Evolutionary conservation across 2,329 filamentous ascomycete species (phyloP).

Genomic region (Ophiostoma sp.): DNA sequence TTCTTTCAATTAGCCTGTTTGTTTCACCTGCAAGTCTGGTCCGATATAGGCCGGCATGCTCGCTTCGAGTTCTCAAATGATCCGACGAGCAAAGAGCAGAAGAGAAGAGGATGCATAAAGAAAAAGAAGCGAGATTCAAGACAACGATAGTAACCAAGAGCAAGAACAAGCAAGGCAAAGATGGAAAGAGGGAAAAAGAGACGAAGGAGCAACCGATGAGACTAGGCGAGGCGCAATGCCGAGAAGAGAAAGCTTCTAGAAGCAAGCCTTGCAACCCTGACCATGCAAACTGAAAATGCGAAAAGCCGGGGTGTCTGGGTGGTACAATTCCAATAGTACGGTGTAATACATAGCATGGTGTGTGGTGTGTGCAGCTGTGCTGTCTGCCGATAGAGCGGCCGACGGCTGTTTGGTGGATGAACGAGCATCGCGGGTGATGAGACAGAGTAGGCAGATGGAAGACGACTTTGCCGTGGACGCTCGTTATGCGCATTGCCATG

Average conservation of each 20-base stretch:
- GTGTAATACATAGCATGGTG: not conserved
- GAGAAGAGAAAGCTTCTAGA: slow-evolving; percentile 26
- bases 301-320: not conserved
- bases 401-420: slow-evolving; percentile 11
- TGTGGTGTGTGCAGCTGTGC: not conserved
- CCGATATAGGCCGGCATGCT: too few relatives aligned
- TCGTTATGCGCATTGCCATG: not conserved
- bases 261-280: slow-evolving; percentile 17
- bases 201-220: not conserved
- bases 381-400: not conserved
- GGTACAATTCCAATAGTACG: not conserved
- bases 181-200: slow-evolving; percentile 6
- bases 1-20: not conserved
- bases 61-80: too few relatives aligned
- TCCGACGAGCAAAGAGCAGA: too few relatives aligned
- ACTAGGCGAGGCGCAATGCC: slow-evolving; percentile 16
- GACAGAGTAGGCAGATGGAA: not conserved
- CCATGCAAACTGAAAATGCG: slow-evolving; percentile 1
- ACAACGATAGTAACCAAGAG: too few relatives aligned
- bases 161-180: not conserved
- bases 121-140: not conserved
- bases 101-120: not conserved
- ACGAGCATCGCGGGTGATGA: not conserved
- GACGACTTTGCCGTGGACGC: too few relatives aligned
- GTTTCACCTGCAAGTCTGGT: too few relatives aligned